Conservation (phyloP, 2,329 filamentous ascomycete species). For the Verticillium nubilum region DNA sequence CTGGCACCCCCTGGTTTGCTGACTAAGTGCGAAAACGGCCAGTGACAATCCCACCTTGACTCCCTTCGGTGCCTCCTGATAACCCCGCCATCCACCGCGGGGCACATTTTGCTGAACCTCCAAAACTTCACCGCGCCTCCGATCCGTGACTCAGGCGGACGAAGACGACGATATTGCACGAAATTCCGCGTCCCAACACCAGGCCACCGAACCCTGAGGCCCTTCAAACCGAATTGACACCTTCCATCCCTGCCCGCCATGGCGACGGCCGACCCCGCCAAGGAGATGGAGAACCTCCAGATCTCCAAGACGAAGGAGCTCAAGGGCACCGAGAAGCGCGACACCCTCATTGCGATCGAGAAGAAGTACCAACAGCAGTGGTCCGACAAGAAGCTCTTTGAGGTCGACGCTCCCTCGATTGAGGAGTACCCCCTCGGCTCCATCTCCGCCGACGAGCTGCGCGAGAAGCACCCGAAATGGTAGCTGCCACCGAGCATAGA, state of each 20-base stretch:
- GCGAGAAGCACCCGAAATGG: conserved; percentile 82
- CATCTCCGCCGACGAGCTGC: conserved; percentile 68
- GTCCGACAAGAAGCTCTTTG: conserved; percentile 73
- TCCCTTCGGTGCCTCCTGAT: neutral
- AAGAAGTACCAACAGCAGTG: conserved; percentile 90
- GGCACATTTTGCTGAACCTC: conserved; percentile 11
- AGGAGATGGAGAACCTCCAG: conserved; percentile 45
- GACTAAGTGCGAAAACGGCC: too few relatives aligned
- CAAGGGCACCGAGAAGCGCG: conserved; percentile 77
- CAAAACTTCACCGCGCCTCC: conserved; percentile 10
- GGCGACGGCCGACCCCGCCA: conserved; percentile 40
- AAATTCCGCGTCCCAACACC: neutral
- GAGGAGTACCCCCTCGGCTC: conserved; percentile 71
- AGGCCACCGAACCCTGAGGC: neutral
- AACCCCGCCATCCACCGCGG: conserved; percentile 13
- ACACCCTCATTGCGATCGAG: conserved; percentile 74
- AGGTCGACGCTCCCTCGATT: conserved; percentile 76
- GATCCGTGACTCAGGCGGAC: conserved; percentile 10
- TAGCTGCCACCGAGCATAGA: conserved; percentile 43
- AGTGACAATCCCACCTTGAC: too few relatives aligned
- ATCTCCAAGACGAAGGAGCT: conserved; percentile 57
- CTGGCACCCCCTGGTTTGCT: too few relatives aligned
- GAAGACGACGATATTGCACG: conserved; percentile 2
- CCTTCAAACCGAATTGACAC: neutral
- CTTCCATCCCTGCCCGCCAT: conserved; percentile 14